Conservation (phyloP, 2,329 filamentous ascomycete genomes). For the Ceratocystis albifundus region DNA sequence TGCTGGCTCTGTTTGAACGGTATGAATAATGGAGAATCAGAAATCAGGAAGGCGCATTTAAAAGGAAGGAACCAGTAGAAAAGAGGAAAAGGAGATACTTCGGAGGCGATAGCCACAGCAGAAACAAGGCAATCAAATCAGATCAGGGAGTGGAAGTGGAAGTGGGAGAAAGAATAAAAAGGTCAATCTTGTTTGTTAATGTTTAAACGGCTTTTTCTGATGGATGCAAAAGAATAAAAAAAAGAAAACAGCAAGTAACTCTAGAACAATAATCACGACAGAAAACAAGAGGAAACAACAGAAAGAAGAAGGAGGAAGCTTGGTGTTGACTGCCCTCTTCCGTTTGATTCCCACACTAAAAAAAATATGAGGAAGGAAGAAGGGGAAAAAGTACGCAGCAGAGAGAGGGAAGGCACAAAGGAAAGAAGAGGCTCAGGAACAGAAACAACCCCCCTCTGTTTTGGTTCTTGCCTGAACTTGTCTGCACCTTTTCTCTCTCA, state of each 20-base stretch:
- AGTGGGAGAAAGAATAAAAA: not conserved
- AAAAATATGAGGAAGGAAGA: not conserved
- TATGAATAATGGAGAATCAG: not conserved
- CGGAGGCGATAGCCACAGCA: not conserved
- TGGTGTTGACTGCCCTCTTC: not conserved
- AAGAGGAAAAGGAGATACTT: slow-evolving; percentile 1
- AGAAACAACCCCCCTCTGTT: not conserved
- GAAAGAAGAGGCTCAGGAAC: not conserved
- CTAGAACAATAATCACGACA: not conserved
- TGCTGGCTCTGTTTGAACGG: not conserved
- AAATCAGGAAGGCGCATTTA: not conserved
- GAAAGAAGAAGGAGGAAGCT: not conserved
- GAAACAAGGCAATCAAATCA: not conserved
- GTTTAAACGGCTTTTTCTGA: not conserved
- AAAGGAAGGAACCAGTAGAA: not conserved
- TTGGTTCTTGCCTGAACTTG: not conserved
- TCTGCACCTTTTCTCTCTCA: not conserved
- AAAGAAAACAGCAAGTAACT: not conserved
- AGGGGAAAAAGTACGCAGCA: not conserved
- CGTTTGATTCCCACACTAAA: not conserved
- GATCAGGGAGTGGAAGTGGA: too few relatives aligned
- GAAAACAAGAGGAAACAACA: not conserved
- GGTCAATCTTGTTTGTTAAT: not conserved
- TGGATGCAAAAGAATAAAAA: not conserved
- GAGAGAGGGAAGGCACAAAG: slow-evolving; percentile 5